These are phyloP conservation scores for Coniella lustricola DNA, from an alignment of 2,329 filamentous ascomycete species.

Conservation along the genomic window DNA sequence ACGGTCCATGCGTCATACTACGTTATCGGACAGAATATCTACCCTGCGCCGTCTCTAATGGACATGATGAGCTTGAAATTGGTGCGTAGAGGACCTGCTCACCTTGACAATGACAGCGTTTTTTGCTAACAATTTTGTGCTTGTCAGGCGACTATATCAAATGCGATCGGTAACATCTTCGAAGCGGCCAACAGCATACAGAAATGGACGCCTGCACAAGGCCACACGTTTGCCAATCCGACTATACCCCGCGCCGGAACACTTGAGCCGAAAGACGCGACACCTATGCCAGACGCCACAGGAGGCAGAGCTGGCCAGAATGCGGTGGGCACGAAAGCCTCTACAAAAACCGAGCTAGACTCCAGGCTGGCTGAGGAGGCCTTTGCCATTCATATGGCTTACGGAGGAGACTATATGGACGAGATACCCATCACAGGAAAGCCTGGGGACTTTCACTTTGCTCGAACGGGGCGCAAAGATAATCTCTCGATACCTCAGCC, in stretches of 20 bases:
- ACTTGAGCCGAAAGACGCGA: constrained; percentile 39
- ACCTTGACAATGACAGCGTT: neutral
- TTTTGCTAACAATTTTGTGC: constrained; percentile 2
- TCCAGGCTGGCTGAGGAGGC: constrained; percentile 49
- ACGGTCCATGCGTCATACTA: constrained; percentile 56
- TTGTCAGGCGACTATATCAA: constrained; percentile 46
- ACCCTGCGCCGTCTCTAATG: constrained; percentile 55
- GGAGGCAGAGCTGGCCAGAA: constrained; percentile 20
- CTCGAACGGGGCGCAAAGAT: constrained; percentile 51
- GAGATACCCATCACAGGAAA: constrained; percentile 61
- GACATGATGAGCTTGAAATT: constrained; percentile 54
- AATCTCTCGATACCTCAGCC: constrained; percentile 21
- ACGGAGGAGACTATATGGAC: constrained; percentile 59
- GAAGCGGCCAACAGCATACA: constrained; percentile 43
- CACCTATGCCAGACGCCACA: constrained; percentile 37
- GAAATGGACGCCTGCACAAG: constrained; percentile 48
- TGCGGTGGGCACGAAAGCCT: constrained; percentile 26
- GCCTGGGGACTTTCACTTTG: constrained; percentile 59
- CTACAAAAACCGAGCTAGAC: constrained; percentile 34
- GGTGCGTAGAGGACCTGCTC: constrained; percentile 31
- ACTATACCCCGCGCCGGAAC: constrained; percentile 24
- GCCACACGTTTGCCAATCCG: constrained; percentile 43
- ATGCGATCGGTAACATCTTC: constrained; percentile 46
- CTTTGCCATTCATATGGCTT: constrained; percentile 48
- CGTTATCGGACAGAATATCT: constrained; percentile 59